Base-by-base conservation (phyloP, 371 early-diverging fungal genomes). In the Saksenaea vasiformis region DNA sequence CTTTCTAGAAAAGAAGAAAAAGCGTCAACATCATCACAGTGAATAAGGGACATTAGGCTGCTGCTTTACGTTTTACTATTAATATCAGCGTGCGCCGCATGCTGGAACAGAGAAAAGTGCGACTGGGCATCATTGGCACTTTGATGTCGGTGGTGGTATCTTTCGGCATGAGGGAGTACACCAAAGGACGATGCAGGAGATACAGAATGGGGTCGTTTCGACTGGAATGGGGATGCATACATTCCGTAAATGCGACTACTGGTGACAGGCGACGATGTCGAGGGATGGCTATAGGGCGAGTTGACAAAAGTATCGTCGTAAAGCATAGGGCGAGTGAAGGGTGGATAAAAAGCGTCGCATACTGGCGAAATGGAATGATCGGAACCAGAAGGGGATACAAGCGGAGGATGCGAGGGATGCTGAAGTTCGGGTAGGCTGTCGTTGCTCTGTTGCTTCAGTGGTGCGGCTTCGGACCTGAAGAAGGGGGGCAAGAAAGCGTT, bases 41-140 rank as follows among this genome's bases (percentile, higher is more conserved):
- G 2, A 2, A 31, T 31, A 31, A 31, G n/a, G n/a, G n/a, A 17
- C 47, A 19, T 47, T n/a, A n/a, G n/a, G 31, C 22, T 47, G 9
- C 22, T 47, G 9, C 4, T 47, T 47, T 47, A 47, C 51, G 22
- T 47, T 22, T 47, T 47, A 22, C 22, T 47, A 22, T 47, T 26
- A 9, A 47, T 26, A 26, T 47, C 51, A 4, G 22, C 7, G 22
- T 47, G 51, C 8, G 51, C 22, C 5, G 17, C 24, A 22, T 47
- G 51, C 51, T 47, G 51, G 22, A 47, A 47, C 22, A 47, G 22
- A 22, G 51, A 22, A 22, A 19, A 47, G n/a, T 47, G 51, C 8
- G 58, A 58, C n/a, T 41, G 58, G n/a, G 58, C 28, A n/a, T 58
- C 43, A 24, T 58, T 58, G 14, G 58, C 58, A 44, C 58, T 58